Evolutionary conservation across 257 asterid genomes (phyloP).

Genomic region (Solanum tacnaense): DNA sequence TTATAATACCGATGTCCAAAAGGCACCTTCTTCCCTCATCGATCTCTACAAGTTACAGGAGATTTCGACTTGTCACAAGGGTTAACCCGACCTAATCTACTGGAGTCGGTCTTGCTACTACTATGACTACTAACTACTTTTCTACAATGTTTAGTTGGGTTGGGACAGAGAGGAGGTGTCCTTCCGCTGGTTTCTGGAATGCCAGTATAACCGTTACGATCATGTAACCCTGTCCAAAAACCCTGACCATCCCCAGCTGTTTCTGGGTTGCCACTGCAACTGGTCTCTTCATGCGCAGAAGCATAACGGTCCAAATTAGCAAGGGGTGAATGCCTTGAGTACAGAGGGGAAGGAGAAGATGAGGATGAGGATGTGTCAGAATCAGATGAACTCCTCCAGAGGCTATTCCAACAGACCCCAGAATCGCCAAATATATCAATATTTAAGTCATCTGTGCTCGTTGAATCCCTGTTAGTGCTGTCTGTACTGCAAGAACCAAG

Average conservation of each 20-base stretch:
- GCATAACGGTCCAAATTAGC: conserved; percentile 33
- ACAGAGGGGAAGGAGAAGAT: conserved; percentile 48
- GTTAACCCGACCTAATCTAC: conserved; percentile 31
- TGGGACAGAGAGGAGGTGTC: conserved; percentile 11
- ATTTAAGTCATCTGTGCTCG: conserved; percentile 36
- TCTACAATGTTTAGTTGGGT: conserved; percentile 24
- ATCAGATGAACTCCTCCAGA: conserved; percentile 40
- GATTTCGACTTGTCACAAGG: conserved; percentile 18
- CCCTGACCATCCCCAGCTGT: conserved; percentile 11
- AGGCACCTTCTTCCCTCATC: conserved; percentile 11
- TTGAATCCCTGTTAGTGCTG: conserved; percentile 45
- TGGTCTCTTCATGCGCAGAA: conserved; percentile 13
- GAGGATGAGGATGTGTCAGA: conserved; percentile 58
- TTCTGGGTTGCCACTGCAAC: conserved; percentile 5
- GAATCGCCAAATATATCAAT: conserved; percentile 34
- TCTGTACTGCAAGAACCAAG: conserved; percentile 53
- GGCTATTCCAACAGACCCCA: conserved; percentile 15
- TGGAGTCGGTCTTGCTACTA: conserved; percentile 25
- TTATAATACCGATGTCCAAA: background rate
- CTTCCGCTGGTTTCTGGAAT: conserved; percentile 6
- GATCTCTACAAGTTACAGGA: conserved; percentile 33
- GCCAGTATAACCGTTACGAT: background rate
- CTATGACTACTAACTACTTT: conserved; percentile 28
- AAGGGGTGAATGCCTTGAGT: conserved; percentile 26
- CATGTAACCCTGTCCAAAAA: conserved; percentile 5